These are phyloP conservation scores for Botrytis elliptica DNA, from an alignment of 2,329 filamentous ascomycete species.

Conservation along the genomic window DNA sequence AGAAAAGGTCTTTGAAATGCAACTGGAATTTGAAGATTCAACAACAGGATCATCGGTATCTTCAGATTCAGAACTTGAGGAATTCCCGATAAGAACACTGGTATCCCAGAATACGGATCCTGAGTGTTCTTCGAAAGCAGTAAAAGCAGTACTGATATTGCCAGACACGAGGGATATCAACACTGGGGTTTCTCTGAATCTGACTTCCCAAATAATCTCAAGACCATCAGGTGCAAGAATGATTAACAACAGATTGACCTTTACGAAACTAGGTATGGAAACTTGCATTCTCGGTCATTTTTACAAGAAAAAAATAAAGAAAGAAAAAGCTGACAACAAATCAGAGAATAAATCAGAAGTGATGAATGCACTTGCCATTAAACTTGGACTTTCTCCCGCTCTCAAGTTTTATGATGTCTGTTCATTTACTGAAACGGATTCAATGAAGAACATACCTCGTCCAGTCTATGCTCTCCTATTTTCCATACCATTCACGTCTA, in stretches of 20 bases:
- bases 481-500: conserved; percentile 80
- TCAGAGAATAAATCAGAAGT: conserved; percentile 70
- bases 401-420: conserved; percentile 88
- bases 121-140: neutral
- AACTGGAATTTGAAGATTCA: neutral
- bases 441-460: conserved; percentile 83
- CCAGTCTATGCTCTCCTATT: conserved; percentile 86
- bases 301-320: no score
- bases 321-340: neutral
- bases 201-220: neutral
- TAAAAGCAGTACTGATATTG: neutral
- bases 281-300: neutral
- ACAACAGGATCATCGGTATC: neutral
- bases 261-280: neutral
- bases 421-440: conserved; percentile 80
- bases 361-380: conserved; percentile 79
- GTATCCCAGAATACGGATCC: neutral
- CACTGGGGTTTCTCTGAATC: neutral
- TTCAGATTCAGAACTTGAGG: neutral
- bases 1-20: no score
- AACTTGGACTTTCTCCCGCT: conserved; percentile 75
- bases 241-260: neutral
- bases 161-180: neutral
- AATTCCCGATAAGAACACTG: neutral
- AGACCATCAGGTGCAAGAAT: neutral